These are phyloP conservation scores for Aspergillus kassunensis DNA, from an alignment of 495 filamentous ascomycete species.

Conservation along the genomic window DNA sequence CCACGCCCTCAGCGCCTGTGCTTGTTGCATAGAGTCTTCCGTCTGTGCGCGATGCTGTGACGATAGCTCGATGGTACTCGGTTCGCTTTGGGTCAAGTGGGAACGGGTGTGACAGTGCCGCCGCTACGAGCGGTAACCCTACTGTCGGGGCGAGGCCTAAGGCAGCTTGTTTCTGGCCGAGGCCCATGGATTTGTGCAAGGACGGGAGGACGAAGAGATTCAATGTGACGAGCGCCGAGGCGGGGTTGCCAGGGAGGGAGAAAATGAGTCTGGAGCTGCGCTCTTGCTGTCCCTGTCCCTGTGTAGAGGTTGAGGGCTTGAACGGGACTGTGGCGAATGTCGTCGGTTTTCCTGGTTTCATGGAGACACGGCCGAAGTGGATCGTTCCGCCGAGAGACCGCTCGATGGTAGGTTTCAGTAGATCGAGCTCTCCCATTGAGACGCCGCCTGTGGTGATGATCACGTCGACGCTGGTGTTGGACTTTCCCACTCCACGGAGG, in stretches of 20 bases:
- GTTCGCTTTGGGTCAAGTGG: slow-evolving; percentile 65
- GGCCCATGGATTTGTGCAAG: slow-evolving; percentile 62
- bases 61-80: slow-evolving; percentile 82
- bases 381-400: slow-evolving; percentile 85
- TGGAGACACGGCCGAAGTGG: slow-evolving; percentile 92
- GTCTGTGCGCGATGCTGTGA: slow-evolving; percentile 54
- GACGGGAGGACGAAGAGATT: slow-evolving; percentile 91
- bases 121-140: slow-evolving; percentile 68
- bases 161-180: slow-evolving; percentile 39
- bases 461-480: slow-evolving; percentile 57
- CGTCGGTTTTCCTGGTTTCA: slow-evolving; percentile 98
- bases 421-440: slow-evolving; percentile 96
- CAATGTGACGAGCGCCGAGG: slow-evolving; percentile 86
- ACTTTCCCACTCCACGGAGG: slow-evolving; percentile 49
- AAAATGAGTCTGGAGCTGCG: slow-evolving; percentile 71
- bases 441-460: slow-evolving; percentile 93
- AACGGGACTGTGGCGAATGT: slow-evolving; percentile 88
- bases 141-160: slow-evolving; percentile 33
- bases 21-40: slow-evolving; percentile 73
- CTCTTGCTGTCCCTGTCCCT: slow-evolving; percentile 49
- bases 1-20: slow-evolving; percentile 61
- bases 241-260: slow-evolving; percentile 91
- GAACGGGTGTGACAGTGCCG: slow-evolving; percentile 68
- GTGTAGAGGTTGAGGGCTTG: slow-evolving; percentile 32
- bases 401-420: slow-evolving; percentile 96